These are phyloP conservation scores for Verticillium tricorpus DNA, from an alignment of 2,329 filamentous ascomycete genomes.

Conservation along the genomic window DNA sequence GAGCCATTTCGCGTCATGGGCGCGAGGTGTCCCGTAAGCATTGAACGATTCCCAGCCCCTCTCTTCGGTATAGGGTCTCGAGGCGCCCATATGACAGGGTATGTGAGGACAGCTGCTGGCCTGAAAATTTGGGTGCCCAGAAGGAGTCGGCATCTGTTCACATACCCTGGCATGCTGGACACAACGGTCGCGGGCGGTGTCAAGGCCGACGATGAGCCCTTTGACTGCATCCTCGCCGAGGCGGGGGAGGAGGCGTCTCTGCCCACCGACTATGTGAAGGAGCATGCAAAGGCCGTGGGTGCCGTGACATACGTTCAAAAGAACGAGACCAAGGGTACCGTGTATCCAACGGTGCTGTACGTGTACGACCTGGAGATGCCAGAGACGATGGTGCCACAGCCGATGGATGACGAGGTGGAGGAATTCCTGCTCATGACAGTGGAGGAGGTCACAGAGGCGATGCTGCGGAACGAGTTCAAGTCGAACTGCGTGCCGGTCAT, in stretches of 20 bases:
- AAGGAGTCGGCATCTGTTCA: slow-evolving; percentile 61
- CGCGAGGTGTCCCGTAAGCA: slow-evolving; percentile 28
- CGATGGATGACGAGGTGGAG: slow-evolving; percentile 74
- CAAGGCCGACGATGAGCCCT: slow-evolving; percentile 59
- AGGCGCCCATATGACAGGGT: slow-evolving; percentile 64
- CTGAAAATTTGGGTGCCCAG: slow-evolving; percentile 69
- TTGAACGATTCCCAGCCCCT: slow-evolving; percentile 59
- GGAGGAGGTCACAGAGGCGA: slow-evolving; percentile 51
- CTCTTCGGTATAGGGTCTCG: slow-evolving; percentile 66
- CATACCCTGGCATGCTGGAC: slow-evolving; percentile 71
- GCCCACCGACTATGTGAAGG: slow-evolving; percentile 19
- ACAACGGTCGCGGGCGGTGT: slow-evolving; percentile 79
- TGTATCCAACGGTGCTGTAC: slow-evolving; percentile 45
- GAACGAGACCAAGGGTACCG: slow-evolving; percentile 8
- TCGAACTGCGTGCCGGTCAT: slow-evolving; percentile 75
- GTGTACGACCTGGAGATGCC: slow-evolving; percentile 71
- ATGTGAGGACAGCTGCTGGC: slow-evolving; percentile 31
- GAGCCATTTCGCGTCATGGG: slow-evolving; percentile 38
- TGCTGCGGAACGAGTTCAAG: slow-evolving; percentile 72
- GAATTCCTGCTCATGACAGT: slow-evolving; percentile 67
- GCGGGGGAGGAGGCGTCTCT: slow-evolving; percentile 64
- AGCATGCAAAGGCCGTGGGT: slow-evolving; percentile 20
- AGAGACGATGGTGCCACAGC: slow-evolving; percentile 53
- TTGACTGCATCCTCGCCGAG: slow-evolving; percentile 67
- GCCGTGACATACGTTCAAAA: slow-evolving; percentile 23